Evolutionary conservation across 169 alveolate species (phyloP).

Genomic region (Hepatocystis sp.): DNA sequence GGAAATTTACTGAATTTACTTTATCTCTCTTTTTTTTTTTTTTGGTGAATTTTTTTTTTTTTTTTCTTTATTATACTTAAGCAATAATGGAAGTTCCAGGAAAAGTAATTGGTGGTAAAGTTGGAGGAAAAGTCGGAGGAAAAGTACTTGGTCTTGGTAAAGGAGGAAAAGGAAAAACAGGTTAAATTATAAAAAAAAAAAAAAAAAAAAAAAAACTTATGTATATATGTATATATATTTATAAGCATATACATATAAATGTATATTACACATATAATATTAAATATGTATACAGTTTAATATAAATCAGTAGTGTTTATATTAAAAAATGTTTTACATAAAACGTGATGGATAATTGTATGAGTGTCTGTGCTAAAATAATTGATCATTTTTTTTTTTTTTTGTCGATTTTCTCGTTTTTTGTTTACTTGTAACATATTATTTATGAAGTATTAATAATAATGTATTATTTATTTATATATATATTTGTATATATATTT

Average conservation of each 20-base stretch:
- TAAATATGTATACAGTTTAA: neutral
- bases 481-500: no score
- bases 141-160: constrained; percentile 88
- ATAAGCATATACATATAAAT: neutral
- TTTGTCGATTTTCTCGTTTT: no score
- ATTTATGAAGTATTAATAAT: no score
- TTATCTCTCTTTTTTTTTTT: neutral
- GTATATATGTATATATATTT: constrained; percentile 1
- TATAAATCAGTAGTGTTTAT: no score
- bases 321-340: no score
- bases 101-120: constrained; percentile 89
- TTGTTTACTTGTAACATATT: no score
- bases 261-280: neutral
- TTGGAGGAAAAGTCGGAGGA: constrained; percentile 93
- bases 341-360: no score
- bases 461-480: neutral
- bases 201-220: neutral
- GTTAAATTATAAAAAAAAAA: constrained; percentile 51
- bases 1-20: no score
- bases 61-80: constrained; percentile 20
- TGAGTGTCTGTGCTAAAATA: no score
- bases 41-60: neutral
- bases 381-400: no score
- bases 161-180: constrained; percentile 90
- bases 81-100: constrained; percentile 75